Base-by-base conservation (phyloP, 306 rosid species). In the Pueraria montana region DNA sequence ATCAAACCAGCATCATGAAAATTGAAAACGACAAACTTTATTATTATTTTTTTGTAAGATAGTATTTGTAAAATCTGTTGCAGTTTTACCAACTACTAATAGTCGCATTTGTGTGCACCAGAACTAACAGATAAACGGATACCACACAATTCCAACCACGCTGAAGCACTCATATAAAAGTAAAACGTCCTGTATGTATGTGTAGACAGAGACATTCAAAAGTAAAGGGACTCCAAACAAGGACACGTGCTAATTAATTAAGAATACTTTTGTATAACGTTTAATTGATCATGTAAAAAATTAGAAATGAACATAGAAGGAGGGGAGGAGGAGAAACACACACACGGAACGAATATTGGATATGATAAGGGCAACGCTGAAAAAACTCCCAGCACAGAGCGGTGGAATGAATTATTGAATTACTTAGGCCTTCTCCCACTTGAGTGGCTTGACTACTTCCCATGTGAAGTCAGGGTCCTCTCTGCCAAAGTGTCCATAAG, bases 401-500 rank as follows among this genome's bases (percentile, higher is more conserved):
- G 5, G 48, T 16, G 30, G 56, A 42, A 36, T 58, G 61, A 76
- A 69, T 86, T 3, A 0, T 7, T n/a, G n/a, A n/a, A n/a, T n/a
- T n/a, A n/a, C 34, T 68, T 76, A 93, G 62, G 96, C 85, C 87
- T 93, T 93, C 27, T 91, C 97, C 92, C 94, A 89, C 89, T 93
- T 91, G 66, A 93, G 97, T 34, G 94, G 89, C 89, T 93, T 93
- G 64, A 91, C 96, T 18, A 91, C 92, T 88, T 93, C 97, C 97
- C 97, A 93, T 80, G 97, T 93, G 91, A 93, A 93, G 78, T 93
- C 97, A 68, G 93, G 0, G 55, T 91, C 97, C 30, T 93, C 97
- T 82, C 97, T 87, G 17, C 97, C 97, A 79, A 93, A 93, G 86
- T 93, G 97, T 17, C 97, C 97, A 62, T 93, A 93, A 11, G 97